Conservation (phyloP, 805 yeast species). For the Jamesozyma gamospora region DNA sequence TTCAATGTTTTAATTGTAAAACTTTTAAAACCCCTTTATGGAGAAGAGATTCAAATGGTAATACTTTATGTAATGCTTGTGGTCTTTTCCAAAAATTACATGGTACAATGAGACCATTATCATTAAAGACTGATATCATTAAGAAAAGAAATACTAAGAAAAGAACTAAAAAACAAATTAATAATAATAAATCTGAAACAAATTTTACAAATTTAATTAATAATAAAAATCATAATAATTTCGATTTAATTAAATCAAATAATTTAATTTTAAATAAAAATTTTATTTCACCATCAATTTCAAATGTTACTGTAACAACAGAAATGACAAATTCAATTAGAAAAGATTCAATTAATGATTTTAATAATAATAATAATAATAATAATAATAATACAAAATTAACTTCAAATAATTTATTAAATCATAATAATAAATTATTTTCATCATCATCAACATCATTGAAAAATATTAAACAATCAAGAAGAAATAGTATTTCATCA, state of each 20-base stretch:
- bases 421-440: background rate
- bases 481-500: conserved; percentile 27
- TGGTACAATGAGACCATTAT: conserved; percentile 89
- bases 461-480: conserved; percentile 1
- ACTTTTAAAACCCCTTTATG: conserved; percentile 91
- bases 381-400: background rate
- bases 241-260: background rate
- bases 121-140: conserved; percentile 84
- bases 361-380: background rate
- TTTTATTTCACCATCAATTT: conserved; percentile 7
- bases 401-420: background rate
- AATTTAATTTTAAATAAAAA: conserved; percentile 5
- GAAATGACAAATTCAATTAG: conserved; percentile 4
- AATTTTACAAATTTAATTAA: background rate
- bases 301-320: conserved; percentile 9
- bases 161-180: conserved; percentile 35
- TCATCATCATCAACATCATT: background rate
- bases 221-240: background rate
- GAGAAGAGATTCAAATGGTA: conserved; percentile 88
- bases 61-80: conserved; percentile 92
- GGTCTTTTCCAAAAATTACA: conserved; percentile 86
- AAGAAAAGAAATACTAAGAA: conserved; percentile 63
- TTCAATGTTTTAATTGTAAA: conserved; percentile 75
- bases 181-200: conserved; percentile 1
- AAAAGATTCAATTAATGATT: conserved; percentile 2